These are phyloP conservation scores for Pythium monospermum DNA, from an alignment of 352 stramenopile species.

Conservation along the genomic window DNA sequence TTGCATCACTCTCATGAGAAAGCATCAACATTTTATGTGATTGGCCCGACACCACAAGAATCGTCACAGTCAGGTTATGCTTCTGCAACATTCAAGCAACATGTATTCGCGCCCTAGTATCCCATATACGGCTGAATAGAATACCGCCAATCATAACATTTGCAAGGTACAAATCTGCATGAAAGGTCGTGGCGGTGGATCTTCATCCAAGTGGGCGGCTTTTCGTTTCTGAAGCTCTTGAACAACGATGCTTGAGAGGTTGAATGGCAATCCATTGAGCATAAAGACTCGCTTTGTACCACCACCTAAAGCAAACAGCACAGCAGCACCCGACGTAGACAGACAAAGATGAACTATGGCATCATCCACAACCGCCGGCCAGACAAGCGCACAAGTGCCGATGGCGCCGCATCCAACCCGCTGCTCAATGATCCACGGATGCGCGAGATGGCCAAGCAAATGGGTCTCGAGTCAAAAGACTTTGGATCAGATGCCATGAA, in stretches of 20 bases:
- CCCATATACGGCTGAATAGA: background rate
- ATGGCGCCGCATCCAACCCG: conserved; percentile 17
- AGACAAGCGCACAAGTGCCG: conserved; percentile 15
- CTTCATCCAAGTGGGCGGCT: no score
- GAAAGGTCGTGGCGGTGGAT: conserved; percentile 23
- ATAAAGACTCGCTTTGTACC: no score
- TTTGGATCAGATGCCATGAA: conserved; percentile 57
- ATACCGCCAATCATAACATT: background rate
- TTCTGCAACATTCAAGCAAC: conserved; percentile 15
- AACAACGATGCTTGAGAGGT: background rate
- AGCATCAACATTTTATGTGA: conserved; percentile 20
- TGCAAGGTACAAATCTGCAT: background rate
- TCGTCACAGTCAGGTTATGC: no score
- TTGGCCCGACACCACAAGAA: conserved; percentile 26
- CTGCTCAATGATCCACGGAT: conserved; percentile 54
- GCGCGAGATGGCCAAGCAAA: conserved; percentile 79
- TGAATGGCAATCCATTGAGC: no score
- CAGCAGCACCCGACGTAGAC: background rate
- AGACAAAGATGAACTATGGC: conserved; percentile 68
- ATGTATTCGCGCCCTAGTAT: background rate
- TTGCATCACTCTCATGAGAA: conserved; percentile 16
- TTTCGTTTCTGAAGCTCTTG: background rate
- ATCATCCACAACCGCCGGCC: conserved; percentile 78
- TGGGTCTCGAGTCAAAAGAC: conserved; percentile 65
- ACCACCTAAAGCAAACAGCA: no score